Percentiles rank a stretch among this genome's conserved stretches.
These are phyloP conservation scores for Ophidiomyces ophidiicola DNA, from an alignment of 2,329 filamentous ascomycete genomes.

Conservation along the genomic window DNA sequence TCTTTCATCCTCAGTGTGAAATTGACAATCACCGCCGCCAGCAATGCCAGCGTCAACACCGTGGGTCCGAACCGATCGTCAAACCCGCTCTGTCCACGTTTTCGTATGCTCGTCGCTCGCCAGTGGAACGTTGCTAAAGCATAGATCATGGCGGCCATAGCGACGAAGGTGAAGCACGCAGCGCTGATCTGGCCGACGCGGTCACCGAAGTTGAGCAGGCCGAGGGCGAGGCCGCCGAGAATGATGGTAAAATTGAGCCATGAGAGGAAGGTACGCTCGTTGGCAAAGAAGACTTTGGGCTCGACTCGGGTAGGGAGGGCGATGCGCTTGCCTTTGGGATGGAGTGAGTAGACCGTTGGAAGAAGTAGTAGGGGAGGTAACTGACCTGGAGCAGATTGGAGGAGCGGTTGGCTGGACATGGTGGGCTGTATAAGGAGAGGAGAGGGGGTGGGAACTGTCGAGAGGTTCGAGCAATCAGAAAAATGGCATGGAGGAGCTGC, in stretches of 20 bases:
- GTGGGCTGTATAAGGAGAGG: too few species aligned
- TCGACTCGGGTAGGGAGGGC: conserved; percentile 95
- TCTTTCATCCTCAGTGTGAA: conserved; percentile 59
- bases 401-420: conserved; percentile 95
- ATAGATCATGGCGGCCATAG: conserved; percentile 91
- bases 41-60: conserved; percentile 70
- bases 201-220: conserved; percentile 96
- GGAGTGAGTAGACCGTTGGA: conserved; percentile 11
- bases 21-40: conserved; percentile 88
- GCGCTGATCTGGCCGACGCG: conserved; percentile 86
- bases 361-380: conserved; percentile 9
- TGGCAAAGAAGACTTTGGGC: conserved; percentile 99
- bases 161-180: conserved; percentile 84
- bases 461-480: too few species aligned
- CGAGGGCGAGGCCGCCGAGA: conserved; percentile 88
- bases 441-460: too few species aligned
- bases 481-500: too few species aligned
- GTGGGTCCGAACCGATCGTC: conserved; percentile 94
- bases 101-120: conserved; percentile 83
- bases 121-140: conserved; percentile 93
- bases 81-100: conserved; percentile 86
- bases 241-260: conserved; percentile 99
- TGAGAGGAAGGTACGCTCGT: conserved; percentile 96
- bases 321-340: conserved; percentile 75
- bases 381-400: conserved; percentile 83